Evolutionary conservation across 1,139 yeast species (phyloP).

Genomic region (Hansenula sp.): DNA sequence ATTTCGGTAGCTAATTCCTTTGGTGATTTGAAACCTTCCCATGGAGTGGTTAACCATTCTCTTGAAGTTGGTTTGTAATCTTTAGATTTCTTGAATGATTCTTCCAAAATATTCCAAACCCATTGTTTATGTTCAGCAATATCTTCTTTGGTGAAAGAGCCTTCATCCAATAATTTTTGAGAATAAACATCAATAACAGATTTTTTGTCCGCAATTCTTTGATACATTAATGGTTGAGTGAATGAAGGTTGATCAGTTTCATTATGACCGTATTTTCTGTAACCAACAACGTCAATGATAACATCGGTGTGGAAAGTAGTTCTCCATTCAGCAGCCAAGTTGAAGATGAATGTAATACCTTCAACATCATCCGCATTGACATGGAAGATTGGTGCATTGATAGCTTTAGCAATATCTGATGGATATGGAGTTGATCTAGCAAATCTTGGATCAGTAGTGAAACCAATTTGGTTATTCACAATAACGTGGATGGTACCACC

Average conservation of each 20-base stretch:
- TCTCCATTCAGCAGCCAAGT: constrained; percentile 98
- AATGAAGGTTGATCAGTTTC: constrained; percentile 99
- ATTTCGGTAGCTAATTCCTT: constrained; percentile 94
- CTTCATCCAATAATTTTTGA: constrained; percentile 75
- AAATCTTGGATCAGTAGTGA: constrained; percentile 97
- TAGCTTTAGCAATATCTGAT: constrained; percentile 93
- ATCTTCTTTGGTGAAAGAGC: constrained; percentile 84
- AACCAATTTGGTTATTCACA: constrained; percentile 97
- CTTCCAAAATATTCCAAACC: constrained; percentile 96
- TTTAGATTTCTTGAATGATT: constrained; percentile 79
- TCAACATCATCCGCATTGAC: constrained; percentile 98
- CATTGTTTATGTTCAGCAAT: constrained; percentile 94
- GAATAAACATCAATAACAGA: constrained; percentile 85
- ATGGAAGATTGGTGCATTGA: constrained; percentile 98
- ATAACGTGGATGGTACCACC: constrained; percentile 98
- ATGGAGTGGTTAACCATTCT: constrained; percentile 98
- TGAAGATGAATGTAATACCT: constrained; percentile 85
- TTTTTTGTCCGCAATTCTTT: constrained; percentile 82
- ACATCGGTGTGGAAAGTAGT: constrained; percentile 95
- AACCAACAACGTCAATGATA: constrained; percentile 94
- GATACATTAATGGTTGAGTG: constrained; percentile 98
- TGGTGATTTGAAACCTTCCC: constrained; percentile 99
- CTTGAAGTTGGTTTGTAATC: constrained; percentile 89
- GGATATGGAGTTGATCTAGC: constrained; percentile 98
- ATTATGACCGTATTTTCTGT: constrained; percentile 98